Evolutionary conservation across 352 stramenopile genomes (phyloP), one percentile per base, ranked within the genome.

Genomic region (Phytopythium litorale): DNA sequence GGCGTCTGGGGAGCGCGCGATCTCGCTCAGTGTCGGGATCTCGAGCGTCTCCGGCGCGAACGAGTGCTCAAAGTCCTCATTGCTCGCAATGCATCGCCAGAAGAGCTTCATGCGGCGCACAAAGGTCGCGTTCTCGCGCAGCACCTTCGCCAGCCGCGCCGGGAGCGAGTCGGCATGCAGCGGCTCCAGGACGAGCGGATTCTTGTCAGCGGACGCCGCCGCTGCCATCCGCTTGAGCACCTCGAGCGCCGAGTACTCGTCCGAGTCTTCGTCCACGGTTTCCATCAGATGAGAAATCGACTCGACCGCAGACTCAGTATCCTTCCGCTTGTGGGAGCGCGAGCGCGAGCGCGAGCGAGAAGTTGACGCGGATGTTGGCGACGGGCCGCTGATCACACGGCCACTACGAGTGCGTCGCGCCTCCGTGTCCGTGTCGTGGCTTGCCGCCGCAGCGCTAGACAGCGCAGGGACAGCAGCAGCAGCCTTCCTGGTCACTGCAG

Each of bases 21-120:
- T 75, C 30, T 92, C 81, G 4, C 40, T 21, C 18, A 92, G 62
- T 13, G 62, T 76, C 8, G 86, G 86, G 23, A 83, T 78, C 50
- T 75, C 52, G 52, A 84, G 65, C 21, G 57, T 33, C 13, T 46
- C 65, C 8, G 60, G 58, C 8, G 43, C 67, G 2, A 25, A 42
- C 11, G 51, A 25, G 12, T 58, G 49, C 28, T 32, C 60, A n/a
- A 56, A 64, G 33, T 43, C 18, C 28, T 83, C 67, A 3, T 87
- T 57, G 50, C 76, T 61, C 2, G 71, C 55, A 11, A 94, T 58
- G 50, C 87, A 96, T 5, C 82, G 73, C 80, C 84, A 94, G 43
- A 89, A 92, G 4, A 96, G 73, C 60, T 93, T 89, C 87, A 94
- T 96, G 23, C 87, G 84, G 4, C 81, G 85, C 64, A 93, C 80